Conservation (phyloP, 176 grass and related monocot genomes). For the Paspalum vaginatum region DNA sequence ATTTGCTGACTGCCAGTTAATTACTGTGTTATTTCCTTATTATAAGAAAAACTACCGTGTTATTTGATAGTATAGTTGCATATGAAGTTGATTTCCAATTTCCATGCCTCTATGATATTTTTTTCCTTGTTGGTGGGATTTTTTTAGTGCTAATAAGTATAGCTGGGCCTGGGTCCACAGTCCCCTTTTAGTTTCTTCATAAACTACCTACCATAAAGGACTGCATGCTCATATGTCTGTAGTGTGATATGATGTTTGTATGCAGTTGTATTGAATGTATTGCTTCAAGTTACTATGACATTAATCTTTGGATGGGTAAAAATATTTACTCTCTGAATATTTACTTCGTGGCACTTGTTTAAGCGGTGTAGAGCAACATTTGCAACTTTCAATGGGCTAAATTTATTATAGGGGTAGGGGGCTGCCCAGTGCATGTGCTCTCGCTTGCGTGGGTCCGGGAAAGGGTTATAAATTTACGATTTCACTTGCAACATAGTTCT, state of each 20-base stretch:
- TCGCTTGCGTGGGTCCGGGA: too few relatives aligned
- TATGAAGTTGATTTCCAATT: constrained; percentile 14
- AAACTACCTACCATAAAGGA: constrained; percentile 25
- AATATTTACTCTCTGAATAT: not conserved
- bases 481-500: constrained; percentile 19
- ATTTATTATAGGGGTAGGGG: constrained; percentile 33
- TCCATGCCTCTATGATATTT: not conserved
- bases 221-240: not conserved
- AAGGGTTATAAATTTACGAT: constrained; percentile 1
- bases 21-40: constrained; percentile 14
- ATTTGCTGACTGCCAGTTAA: constrained; percentile 20
- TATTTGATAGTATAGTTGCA: too few relatives aligned
- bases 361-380: not conserved
- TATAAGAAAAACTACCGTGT: too few relatives aligned
- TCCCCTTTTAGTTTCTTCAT: constrained; percentile 14
- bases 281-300: not conserved
- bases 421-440: too few relatives aligned
- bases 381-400: constrained; percentile 19
- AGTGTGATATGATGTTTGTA: constrained; percentile 5
- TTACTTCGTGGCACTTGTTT: too few relatives aligned
- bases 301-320: constrained; percentile 12
- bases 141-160: not conserved
- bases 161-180: constrained; percentile 2
- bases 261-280: constrained; percentile 1
- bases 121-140: constrained; percentile 5